A percentile compares a stretch with the other conserved stretches of the same genome.
phyloP scores from a whole-genome alignment of 2,329 filamentous ascomycete genomes.

The Colletotrichum tropicale region DNA sequence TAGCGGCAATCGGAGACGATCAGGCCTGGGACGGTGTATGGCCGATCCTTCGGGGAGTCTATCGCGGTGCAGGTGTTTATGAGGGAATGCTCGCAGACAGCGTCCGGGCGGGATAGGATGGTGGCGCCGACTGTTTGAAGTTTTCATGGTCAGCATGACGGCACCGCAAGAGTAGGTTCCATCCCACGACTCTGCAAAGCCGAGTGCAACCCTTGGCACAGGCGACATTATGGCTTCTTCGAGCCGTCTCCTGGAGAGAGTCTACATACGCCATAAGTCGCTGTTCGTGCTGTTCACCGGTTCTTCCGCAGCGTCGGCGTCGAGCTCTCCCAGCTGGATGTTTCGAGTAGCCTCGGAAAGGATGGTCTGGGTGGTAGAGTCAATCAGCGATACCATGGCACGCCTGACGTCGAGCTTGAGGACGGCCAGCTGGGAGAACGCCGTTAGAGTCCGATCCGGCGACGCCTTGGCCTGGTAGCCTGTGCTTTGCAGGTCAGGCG shows the following conservation, averaged over 20 bases:
- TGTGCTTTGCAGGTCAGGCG: constrained; percentile 27
- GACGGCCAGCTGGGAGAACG: constrained; percentile 55
- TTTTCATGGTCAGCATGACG: not conserved
- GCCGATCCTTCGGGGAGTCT: constrained; percentile 23
- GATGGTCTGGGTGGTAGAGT: constrained; percentile 50
- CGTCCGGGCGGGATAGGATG: constrained; percentile 32
- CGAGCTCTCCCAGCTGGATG: constrained; percentile 39
- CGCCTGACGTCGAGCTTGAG: constrained; percentile 51
- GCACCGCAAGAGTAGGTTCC: not conserved
- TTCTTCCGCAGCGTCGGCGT: not conserved
- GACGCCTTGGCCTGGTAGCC: constrained; percentile 38
- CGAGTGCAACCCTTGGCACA: not conserved
- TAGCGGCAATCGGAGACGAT: constrained; percentile 33
- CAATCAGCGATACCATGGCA: constrained; percentile 54
- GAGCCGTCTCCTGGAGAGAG: not conserved
- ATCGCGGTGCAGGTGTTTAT: constrained; percentile 26
- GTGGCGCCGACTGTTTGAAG: constrained; percentile 22
- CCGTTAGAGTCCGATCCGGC: constrained; percentile 43
- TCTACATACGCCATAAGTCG: constrained; percentile 38
- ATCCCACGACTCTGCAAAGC: not conserved
- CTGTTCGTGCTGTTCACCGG: constrained; percentile 19
- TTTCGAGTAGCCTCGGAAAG: constrained; percentile 56
- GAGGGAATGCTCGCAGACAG: constrained; percentile 35
- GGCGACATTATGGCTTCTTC: not conserved
- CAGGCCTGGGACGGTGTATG: constrained; percentile 32